Base-by-base conservation (phyloP, 768 basidiomycete genomes). In the Mycena galericulata region DNA sequence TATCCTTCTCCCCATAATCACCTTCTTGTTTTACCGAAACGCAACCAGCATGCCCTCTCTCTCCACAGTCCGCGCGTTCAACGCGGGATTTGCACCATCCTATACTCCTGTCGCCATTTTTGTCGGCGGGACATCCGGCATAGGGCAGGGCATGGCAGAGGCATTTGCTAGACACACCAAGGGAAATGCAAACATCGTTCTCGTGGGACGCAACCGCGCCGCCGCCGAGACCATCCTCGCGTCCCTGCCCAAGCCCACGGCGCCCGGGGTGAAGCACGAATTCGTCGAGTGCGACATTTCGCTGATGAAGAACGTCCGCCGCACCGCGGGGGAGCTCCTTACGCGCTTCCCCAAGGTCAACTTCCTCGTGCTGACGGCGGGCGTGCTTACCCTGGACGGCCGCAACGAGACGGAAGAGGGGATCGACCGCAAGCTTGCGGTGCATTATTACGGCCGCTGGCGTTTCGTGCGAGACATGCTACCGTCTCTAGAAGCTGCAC, bases 391-490 rank as follows among this genome's bases (percentile, higher is more conserved):
- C 10, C 58, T 83, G 47, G 69, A 71, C 4, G 82, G 84, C 20
- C 70, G 82, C 43, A 77, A 78, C 41, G 82, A 84, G 72, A 85
- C 85, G n/a, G 75, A 75, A 41, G 85, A 86, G 71, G 84, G 85
- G 3, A 77, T 85, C 36, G 85, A 85, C 72, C 75, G 75, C 66
- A 81, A 82, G 72, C 73, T 85, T 10, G 83, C 82, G 32, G 58
- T 86, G 58, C 81, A 85, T 58, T 88, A 88, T 73, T 89, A 89
- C 72, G 77, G 83, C 30, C 77, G 87, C 36, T 87, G 83, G 85
- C 81, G 80, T 63, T 87, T 88, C 71, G 78, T 82, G 8, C 65
- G 79, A 18, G 85, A 86, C 34, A 74, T 89, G 18, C 49, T 85
- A 18, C 86, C 87, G 1, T 73, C 80, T 0, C 67, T 90, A 36